A percentile compares a stretch with the other conserved stretches of the same genome.
Conservation (phyloP, 768 basidiomycete genomes). For the Suillus lakei region DNA sequence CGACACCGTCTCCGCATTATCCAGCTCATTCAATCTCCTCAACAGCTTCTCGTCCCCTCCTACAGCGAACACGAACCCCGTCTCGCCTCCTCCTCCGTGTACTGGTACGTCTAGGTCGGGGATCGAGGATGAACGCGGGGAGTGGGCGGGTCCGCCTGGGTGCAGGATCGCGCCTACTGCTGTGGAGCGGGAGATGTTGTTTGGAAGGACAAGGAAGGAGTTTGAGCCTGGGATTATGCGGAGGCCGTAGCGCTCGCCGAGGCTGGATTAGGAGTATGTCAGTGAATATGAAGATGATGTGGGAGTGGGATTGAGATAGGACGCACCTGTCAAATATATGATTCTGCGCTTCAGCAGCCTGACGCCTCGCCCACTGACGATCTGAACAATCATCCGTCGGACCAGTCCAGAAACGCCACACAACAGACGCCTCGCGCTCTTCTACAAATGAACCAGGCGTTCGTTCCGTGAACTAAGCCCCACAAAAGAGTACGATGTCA, state of each 20-base stretch:
- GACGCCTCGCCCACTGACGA: slow-evolving; percentile 81
- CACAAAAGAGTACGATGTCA: not conserved
- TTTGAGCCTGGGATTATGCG: slow-evolving; percentile 83
- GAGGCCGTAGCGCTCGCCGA: slow-evolving; percentile 82
- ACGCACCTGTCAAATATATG: slow-evolving; percentile 80
- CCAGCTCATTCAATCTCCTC: slow-evolving; percentile 75
- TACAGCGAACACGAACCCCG: slow-evolving; percentile 66
- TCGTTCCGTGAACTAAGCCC: slow-evolving; percentile 80
- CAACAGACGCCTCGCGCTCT: slow-evolving; percentile 79
- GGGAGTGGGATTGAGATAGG: not conserved
- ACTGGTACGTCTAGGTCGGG: slow-evolving; percentile 39
- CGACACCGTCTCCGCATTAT: slow-evolving; percentile 71
- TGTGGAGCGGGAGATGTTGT: slow-evolving; percentile 82
- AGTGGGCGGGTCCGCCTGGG: slow-evolving; percentile 56
- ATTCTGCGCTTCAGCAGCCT: slow-evolving; percentile 91
- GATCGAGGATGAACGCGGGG: slow-evolving; percentile 28
- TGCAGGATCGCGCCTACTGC: slow-evolving; percentile 82
- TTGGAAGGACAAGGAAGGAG: slow-evolving; percentile 82
- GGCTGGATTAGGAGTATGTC: slow-evolving; percentile 40
- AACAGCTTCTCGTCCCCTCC: slow-evolving; percentile 82
- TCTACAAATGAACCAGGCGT: slow-evolving; percentile 88
- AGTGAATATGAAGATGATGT: not conserved
- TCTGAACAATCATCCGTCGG: slow-evolving; percentile 53
- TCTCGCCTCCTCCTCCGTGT: slow-evolving; percentile 43
- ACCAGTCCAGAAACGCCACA: slow-evolving; percentile 86